Evolutionary conservation across 2,329 filamentous ascomycete species (phyloP).

Genomic region (Cryphonectria carpinicola): DNA sequence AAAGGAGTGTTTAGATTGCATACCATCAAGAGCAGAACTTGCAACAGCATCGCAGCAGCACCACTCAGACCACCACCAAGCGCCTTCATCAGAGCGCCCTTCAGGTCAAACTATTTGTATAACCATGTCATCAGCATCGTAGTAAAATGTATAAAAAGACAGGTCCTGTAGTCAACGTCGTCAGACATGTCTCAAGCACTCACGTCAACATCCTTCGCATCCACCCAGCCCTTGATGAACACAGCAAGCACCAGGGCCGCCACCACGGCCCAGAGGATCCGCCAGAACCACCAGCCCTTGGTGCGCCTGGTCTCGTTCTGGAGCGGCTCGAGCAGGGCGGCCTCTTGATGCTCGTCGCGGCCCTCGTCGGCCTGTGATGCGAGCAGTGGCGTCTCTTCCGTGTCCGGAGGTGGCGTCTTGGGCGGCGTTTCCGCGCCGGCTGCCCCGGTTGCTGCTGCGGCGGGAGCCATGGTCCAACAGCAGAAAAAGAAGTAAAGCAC

Average conservation of each 20-base stretch:
- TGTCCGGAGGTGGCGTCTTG: conserved; percentile 14
- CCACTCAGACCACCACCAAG: conserved; percentile 52
- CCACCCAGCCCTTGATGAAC: conserved; percentile 52
- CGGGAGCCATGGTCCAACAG: conserved; percentile 19
- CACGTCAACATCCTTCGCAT: conserved; percentile 47
- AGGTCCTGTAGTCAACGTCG: background rate
- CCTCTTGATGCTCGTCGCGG: conserved; percentile 30
- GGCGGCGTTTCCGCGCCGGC: conserved; percentile 23
- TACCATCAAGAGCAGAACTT: conserved; percentile 53
- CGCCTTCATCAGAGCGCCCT: conserved; percentile 47
- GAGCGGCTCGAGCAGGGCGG: conserved; percentile 31
- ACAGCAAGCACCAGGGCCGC: conserved; percentile 39
- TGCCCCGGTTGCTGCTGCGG: conserved; percentile 12
- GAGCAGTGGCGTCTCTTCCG: conserved; percentile 28
- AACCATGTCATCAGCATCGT: conserved; percentile 15
- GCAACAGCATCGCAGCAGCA: conserved; percentile 52
- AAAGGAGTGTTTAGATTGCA: background rate
- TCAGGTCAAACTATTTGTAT: conserved; percentile 46
- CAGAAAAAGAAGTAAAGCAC: background rate
- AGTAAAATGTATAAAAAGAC: background rate
- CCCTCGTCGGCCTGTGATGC: conserved; percentile 21
- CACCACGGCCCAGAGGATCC: conserved; percentile 41
- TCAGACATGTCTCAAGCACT: conserved; percentile 24
- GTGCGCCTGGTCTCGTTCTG: conserved; percentile 25
- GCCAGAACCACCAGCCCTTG: conserved; percentile 41